Evolutionary conservation across 805 yeast genomes (phyloP), one percentile per base, ranked within the genome.

Genomic region (Metschnikowia drakensbergensis): DNA sequence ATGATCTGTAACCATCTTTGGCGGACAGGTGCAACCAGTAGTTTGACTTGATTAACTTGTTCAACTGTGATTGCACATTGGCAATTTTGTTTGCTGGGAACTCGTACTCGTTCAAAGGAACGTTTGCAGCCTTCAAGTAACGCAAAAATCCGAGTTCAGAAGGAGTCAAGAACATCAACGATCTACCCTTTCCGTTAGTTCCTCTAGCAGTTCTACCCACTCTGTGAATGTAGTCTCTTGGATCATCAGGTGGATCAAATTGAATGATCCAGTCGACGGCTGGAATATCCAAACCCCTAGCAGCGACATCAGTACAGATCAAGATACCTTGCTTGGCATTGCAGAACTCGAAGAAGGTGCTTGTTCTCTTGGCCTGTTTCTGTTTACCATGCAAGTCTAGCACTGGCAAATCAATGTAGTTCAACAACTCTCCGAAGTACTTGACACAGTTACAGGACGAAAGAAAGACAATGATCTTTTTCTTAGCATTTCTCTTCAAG

Each of bases 221-320:
- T 70, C 99, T 83, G 74, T 94, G 99, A 58, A 94, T 94, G 68
- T 94, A 94, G 71, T 94, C 98, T 73, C 98, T 84, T 70, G 99
- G 99, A 72, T 94, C 99, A 84, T 94, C 99, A 67, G 99, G 99
- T 48, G 99, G 99, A 68, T 94, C 99, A 64, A 89, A 94, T 75
- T 94, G 99, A 56, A 94, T 86, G 63, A 94, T 94, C 99, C 99
- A 94, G 74, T 95, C 99, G 47, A 94, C 99, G 28, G 95, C 85
- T 46, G 99, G 99, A 59, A 94, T 94, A 75, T 94, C 99, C 57
- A 94, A 81, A 25, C 99, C 99, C 78, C 99, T 84, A 23, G 99
- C 99, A 30, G 99, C 99, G 58, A 94, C 99, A 69, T 94, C 99
- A 0, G 99, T 94, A 73, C 98, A 94, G 47, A 94, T 78, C 60